Evolutionary conservation across 75 land plant genomes (phyloP).

Genomic region (Selaginella moellendorffii): DNA sequence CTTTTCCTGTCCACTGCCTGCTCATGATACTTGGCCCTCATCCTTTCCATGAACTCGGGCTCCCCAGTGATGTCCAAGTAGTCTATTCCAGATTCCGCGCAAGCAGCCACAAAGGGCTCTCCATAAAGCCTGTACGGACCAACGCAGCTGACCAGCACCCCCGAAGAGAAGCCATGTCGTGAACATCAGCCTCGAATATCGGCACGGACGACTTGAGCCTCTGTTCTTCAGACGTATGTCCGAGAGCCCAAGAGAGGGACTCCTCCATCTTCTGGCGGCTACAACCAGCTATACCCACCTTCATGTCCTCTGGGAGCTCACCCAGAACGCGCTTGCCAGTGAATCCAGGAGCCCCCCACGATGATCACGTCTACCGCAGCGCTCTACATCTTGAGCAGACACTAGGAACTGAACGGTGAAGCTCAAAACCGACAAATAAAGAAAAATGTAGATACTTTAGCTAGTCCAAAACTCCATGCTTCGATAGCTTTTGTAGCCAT

Average conservation of each 20-base stretch:
- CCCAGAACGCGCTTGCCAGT: conserved; percentile 81
- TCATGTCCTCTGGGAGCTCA: conserved; percentile 31
- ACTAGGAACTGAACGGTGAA: conserved; percentile 81
- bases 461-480: too few relatives aligned
- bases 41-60: conserved; percentile 92
- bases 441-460: too few relatives aligned
- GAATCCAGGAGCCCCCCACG: conserved; percentile 87
- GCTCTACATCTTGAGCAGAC: conserved; percentile 38
- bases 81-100: conserved; percentile 61
- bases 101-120: conserved; percentile 72
- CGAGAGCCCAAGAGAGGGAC: conserved; percentile 51
- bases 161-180: conserved; percentile 26
- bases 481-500: too few relatives aligned
- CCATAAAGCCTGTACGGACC: conserved; percentile 80
- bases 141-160: conserved; percentile 51
- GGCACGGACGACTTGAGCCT: conserved; percentile 27
- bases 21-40: conserved; percentile 50
- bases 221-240: conserved; percentile 22
- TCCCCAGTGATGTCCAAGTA: conserved; percentile 88
- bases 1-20: conserved; percentile 40
- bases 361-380: conserved; percentile 56
- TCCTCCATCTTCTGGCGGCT: conserved; percentile 31
- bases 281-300: conserved; percentile 71
- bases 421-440: conserved; percentile 76
- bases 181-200: conserved; percentile 43